Base-by-base conservation (phyloP, 2,329 filamentous ascomycete genomes). In the Ophiosphaerella narmari region DNA sequence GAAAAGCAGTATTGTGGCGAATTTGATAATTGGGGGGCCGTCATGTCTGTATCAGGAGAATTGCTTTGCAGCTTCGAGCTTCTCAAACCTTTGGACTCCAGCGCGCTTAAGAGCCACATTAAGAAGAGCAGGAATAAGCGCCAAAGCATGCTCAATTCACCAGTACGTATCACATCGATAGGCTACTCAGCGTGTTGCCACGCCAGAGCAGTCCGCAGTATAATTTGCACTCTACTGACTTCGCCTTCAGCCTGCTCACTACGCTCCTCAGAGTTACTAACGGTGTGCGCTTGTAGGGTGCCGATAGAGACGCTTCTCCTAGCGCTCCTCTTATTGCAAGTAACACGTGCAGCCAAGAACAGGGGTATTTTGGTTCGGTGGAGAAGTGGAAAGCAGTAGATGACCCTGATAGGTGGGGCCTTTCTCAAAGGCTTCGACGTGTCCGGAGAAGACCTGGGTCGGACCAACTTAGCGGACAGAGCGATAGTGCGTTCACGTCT, bases 1-100 rank as follows among this genome's bases (percentile, higher is more conserved):
- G n/a, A 6, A 4, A 16, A 33, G 13, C 48, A 96, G 90, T 97
- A 99, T 70, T 99, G 94, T 66, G 94, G 94, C 60, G 94, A 99
- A 74, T 99, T 99, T 62, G 94, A 99, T 72, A 99, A 99, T 59
- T 97, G 94, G 91, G 94, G 94, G 16, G 94, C 94, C 12, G 92
- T 97, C 60, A 99, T 99, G 94, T 96, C 93, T 2, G 94, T 99
- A 18, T 97, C 91, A 1, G 85, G 85, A 12, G 94, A 97, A 74
- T 77, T 99, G 44, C 84, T 99, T 1, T 99, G 94, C 77, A 97
- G 92, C 71, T 99, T 99, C 69, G 94, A 99, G 75, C 81, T 99
- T 13, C 82, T 99, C 53, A 99, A 99, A 75, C 94, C 94, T 7
- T 82, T 99, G 39, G 94, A 99, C 75, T 97, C 92, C 11, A 95